Percentiles rank a stretch among this genome's conserved stretches.
phyloP scores from a whole-genome alignment of 257 asterid genomes.

The Ilex asprella region DNA sequence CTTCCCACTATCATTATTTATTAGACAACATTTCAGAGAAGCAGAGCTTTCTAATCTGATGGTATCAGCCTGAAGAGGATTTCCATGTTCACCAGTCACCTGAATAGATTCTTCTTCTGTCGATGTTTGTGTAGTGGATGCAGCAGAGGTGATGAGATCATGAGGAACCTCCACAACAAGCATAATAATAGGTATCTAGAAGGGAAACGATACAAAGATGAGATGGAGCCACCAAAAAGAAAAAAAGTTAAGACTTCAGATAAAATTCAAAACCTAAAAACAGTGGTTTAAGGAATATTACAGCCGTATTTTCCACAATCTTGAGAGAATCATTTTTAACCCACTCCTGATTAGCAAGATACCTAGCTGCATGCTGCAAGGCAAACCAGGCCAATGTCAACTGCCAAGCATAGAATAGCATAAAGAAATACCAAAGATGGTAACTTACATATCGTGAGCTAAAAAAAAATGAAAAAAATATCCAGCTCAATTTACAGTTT shows the following conservation, averaged over 20 bases:
- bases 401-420: slow-evolving; percentile 12
- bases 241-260: not conserved
- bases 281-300: slow-evolving; percentile 26
- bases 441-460: not conserved
- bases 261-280: slow-evolving; percentile 11
- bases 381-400: slow-evolving; percentile 21
- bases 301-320: slow-evolving; percentile 99
- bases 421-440: slow-evolving; percentile 8
- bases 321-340: slow-evolving; percentile 99
- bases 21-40: slow-evolving; percentile 37
- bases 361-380: slow-evolving; percentile 98
- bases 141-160: slow-evolving; percentile 53
- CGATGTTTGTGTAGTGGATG: slow-evolving; percentile 39
- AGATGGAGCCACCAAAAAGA: slow-evolving; percentile 5
- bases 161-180: slow-evolving; percentile 97
- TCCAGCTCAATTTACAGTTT: not conserved
- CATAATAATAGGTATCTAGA: slow-evolving; percentile 96
- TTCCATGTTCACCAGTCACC: slow-evolving; percentile 38
- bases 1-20: slow-evolving; percentile 29
- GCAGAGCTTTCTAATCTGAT: slow-evolving; percentile 34
- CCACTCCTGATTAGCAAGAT: slow-evolving; percentile 99
- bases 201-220: slow-evolving; percentile 10
- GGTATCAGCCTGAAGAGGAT: slow-evolving; percentile 40
- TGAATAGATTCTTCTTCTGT: slow-evolving; percentile 40
- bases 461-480: too few relatives aligned